A percentile compares a stretch with the other conserved stretches of the same genome.
Evolutionary conservation across 1,284 basidiomycete genomes (phyloP).

Genomic region (Sporisorium sorghi): DNA sequence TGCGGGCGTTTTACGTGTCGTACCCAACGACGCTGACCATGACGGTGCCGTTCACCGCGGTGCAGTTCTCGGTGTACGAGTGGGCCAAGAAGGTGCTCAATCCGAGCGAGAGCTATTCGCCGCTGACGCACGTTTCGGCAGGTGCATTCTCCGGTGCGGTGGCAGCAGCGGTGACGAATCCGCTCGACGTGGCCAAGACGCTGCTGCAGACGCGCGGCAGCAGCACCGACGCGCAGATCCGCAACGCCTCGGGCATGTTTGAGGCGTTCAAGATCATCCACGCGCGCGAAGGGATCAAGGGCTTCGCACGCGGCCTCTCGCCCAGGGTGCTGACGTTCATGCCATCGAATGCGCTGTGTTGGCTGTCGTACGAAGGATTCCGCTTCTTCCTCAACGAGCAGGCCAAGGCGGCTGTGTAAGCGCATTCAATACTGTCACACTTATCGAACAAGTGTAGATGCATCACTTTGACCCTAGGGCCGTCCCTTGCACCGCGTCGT

Average conservation of each 20-base stretch:
- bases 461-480: not conserved
- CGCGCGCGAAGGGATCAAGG: slow-evolving; percentile 83
- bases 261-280: slow-evolving; percentile 92
- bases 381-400: slow-evolving; percentile 65
- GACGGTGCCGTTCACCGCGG: slow-evolving; percentile 97
- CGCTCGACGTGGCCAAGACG: slow-evolving; percentile 98
- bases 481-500: too few relatives aligned
- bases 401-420: slow-evolving; percentile 41
- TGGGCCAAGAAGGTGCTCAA: slow-evolving; percentile 89
- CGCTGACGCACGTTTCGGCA: slow-evolving; percentile 86
- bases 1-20: slow-evolving; percentile 94
- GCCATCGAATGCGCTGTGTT: slow-evolving; percentile 96
- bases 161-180: slow-evolving; percentile 94
- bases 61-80: slow-evolving; percentile 97
- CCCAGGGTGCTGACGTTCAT: slow-evolving; percentile 94
- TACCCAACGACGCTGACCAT: slow-evolving; percentile 95
- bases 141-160: slow-evolving; percentile 93
- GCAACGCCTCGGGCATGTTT: slow-evolving; percentile 83
- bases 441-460: slow-evolving; percentile 18
- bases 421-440: not conserved
- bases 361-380: slow-evolving; percentile 75
- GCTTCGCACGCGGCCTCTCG: slow-evolving; percentile 87
- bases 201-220: slow-evolving; percentile 93
- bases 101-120: slow-evolving; percentile 87
- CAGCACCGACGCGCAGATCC: slow-evolving; percentile 83